Base-by-base conservation (phyloP, 1,284 basidiomycete genomes). In the Trichosporon ovoides region DNA sequence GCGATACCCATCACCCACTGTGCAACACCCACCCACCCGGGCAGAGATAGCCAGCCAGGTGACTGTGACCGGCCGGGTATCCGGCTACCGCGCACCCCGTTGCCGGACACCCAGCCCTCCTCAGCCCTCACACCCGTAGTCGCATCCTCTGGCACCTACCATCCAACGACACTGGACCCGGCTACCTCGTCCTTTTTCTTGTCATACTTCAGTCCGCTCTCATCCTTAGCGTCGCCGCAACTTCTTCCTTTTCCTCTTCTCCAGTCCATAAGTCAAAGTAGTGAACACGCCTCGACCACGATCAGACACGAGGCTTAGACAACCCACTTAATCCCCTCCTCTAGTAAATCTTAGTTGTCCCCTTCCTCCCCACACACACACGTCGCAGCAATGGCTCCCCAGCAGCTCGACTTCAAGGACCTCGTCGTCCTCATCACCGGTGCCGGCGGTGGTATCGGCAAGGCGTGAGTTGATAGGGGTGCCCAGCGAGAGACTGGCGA, bases 371-470 rank as follows among this genome's bases (percentile, higher is more conserved):
- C 13, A 10, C 35, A 11, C 22, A 22, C 16, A 48, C 6, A 6
- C 28, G 22, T 22, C 43, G 24, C 43, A 48, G 28, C 24, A n/a
- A 48, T 48, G 43, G 43, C 43, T 48, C 43, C 43, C 16, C 43
- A 48, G 38, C 43, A 48, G 38, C 65, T 76, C 50, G 68, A 74
- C 64, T 97, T 95, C 83, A 88, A 91, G 79, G 88, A 87, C 66
- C 90, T 96, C 62, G 93, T 91, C 37, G 90, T 94, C 65, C 84
- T 99, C 67, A 81, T 98, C 65, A 99, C 96, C 51, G 96, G 96
- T 58, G 94, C 92, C 56, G 96, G 96, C 34, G 91, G 92, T 63
- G 95, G 96, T 36, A 83, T 98, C 22, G 95, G 95, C 55, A 87
- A 85, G 79, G 84, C 88, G 89, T 97, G 37, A 57, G 35, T 19